These are phyloP conservation scores for Neofusicoccum ribis DNA, from an alignment of 2,329 filamentous ascomycete species.

Conservation along the genomic window DNA sequence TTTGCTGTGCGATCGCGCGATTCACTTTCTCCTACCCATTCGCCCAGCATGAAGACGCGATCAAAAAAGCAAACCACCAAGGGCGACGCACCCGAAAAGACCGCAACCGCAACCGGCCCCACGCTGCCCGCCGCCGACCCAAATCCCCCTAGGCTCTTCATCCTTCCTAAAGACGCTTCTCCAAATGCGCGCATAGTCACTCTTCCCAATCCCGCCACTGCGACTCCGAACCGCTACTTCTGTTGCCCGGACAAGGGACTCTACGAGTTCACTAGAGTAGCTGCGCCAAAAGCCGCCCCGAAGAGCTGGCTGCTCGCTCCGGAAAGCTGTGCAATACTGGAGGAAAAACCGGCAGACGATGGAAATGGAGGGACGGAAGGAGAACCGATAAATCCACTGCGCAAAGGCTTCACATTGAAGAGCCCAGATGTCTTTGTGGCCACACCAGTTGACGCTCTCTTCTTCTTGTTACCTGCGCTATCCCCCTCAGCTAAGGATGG, in stretches of 20 bases:
- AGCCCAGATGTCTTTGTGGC: constrained; percentile 77
- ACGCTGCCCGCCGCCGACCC: constrained; percentile 37
- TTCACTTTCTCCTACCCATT: background rate
- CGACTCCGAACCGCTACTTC: constrained; percentile 52
- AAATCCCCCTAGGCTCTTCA: constrained; percentile 55
- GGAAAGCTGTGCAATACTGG: constrained; percentile 17
- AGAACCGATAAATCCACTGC: background rate
- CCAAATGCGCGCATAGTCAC: constrained; percentile 56
- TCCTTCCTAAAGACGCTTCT: constrained; percentile 57
- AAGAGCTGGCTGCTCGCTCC: constrained; percentile 57
- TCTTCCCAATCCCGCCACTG: constrained; percentile 56
- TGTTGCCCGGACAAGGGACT: constrained; percentile 61
- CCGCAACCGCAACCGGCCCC: background rate
- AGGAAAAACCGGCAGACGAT: background rate
- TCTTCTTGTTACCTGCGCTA: constrained; percentile 76
- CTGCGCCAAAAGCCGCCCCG: constrained; percentile 50
- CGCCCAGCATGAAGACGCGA: constrained; percentile 30
- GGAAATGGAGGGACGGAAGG: background rate
- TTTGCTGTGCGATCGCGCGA: too few species aligned
- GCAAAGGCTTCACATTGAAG: constrained; percentile 60
- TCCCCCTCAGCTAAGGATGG: constrained; percentile 48
- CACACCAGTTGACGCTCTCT: constrained; percentile 80
- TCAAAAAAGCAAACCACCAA: constrained; percentile 27
- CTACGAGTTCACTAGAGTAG: constrained; percentile 62
- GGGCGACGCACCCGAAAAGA: background rate